Base-by-base conservation (phyloP, 106 monocot species). In the Iris macrosiphon region DNA sequence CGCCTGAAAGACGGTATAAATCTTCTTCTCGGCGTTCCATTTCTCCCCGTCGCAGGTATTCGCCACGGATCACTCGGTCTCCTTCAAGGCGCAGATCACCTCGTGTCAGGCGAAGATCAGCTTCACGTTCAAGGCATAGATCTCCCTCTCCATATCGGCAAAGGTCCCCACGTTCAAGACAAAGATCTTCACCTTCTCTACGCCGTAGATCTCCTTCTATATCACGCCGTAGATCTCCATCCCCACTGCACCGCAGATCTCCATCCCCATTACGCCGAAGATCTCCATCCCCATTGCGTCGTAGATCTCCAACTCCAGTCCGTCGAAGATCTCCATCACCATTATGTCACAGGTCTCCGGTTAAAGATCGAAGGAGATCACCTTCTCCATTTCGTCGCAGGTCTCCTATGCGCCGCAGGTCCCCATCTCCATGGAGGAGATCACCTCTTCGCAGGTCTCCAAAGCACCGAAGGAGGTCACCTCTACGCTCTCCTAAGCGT, bases 271-370 rank as follows among this genome's bases (percentile, higher is more conserved):
- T 64, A 9, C 64, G 54, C 11, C 65, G 66, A 7, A 66, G 55
- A 45, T 72, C 72, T 57, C 68, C 40, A 2, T 53, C 60, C 24
- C 52, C 50, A 46, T 6, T 19, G 7, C 69, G 63, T n/a, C 79
- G 43, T 0, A 38, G 68, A 49, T 51, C 74, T 40, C 66, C 32
- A 54, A 57, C 68, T 21, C 52, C 74, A 58, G 7, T 16, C 0
- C 66, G 53, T 1, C 64, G 28, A 21, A 83, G 74, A 63, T 78
- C 92, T 29, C 73, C 76, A 21, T 75, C 82, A 40, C 72, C 77
- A 0, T 44, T 15, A 10, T 34, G 30, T 14, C 71, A 39, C 18
- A 70, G 70, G 52, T 83, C 87, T n/a, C 79, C 71, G 25, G 21
- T 35, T 28, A 43, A 37, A 71, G 37, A 7, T 15, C 66, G 61